These are phyloP conservation scores for Saccharomycopsis oosterbeekiorum DNA, from an alignment of 805 yeast genomes.

Conservation along the genomic window DNA sequence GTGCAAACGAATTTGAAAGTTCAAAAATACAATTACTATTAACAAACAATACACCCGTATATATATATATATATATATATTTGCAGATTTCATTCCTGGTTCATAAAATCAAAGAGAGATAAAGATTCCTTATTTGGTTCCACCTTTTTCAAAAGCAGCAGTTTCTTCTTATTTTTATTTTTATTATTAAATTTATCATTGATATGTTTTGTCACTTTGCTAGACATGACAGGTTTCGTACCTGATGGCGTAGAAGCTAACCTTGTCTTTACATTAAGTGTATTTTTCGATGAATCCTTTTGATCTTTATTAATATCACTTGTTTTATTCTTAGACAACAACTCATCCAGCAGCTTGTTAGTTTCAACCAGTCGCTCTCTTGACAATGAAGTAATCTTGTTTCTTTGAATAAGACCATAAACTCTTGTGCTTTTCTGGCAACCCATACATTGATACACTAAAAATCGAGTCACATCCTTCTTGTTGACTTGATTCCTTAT, in stretches of 20 bases:
- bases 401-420: constrained; percentile 4
- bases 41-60: no score
- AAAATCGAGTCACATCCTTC: not conserved
- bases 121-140: not conserved
- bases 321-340: not conserved
- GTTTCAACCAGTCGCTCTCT: not conserved
- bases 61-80: no score
- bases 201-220: not conserved
- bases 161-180: constrained; percentile 1
- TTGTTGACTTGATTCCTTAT: not conserved
- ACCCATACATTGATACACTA: constrained; percentile 6
- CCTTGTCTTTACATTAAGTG: not conserved
- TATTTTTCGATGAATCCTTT: not conserved
- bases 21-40: not conserved
- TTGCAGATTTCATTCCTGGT: not conserved
- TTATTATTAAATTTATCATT: not conserved
- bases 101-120: constrained; percentile 5
- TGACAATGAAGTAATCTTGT: not conserved
- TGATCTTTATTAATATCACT: not conserved
- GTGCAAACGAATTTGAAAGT: no score
- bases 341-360: not conserved
- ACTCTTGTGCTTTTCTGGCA: constrained; percentile 1
- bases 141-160: not conserved
- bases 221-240: not conserved
- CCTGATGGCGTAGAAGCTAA: not conserved